Evolutionary conservation across 2,329 filamentous ascomycete genomes (phyloP).

Genomic region (Blastomyces gilchristii): DNA sequence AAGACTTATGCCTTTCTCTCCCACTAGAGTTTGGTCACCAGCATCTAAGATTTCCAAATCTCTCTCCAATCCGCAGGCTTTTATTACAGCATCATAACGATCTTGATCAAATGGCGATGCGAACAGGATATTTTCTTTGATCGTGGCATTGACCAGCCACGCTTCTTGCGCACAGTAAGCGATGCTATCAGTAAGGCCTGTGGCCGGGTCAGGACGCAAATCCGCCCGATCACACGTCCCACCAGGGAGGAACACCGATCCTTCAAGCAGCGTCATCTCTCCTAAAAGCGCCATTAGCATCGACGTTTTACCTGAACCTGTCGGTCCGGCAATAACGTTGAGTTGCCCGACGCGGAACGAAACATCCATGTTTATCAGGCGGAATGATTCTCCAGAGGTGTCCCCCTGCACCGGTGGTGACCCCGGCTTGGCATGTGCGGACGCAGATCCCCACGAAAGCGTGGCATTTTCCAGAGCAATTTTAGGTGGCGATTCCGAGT

Average conservation of each 20-base stretch:
- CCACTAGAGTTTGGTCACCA: conserved; percentile 86
- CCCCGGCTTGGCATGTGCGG: conserved; percentile 38
- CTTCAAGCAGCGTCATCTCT: conserved; percentile 82
- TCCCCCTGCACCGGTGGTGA: conserved; percentile 33
- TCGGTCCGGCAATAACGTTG: conserved; percentile 87
- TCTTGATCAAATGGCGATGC: conserved; percentile 68
- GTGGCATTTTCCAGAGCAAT: conserved; percentile 81
- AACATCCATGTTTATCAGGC: conserved; percentile 71
- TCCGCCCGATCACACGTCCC: conserved; percentile 71
- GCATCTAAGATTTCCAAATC: conserved; percentile 87
- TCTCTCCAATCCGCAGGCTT: conserved; percentile 80
- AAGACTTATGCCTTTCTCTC: conserved; percentile 92
- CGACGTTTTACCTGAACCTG: conserved; percentile 91
- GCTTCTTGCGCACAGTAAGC: conserved; percentile 95
- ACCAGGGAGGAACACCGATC: conserved; percentile 74
- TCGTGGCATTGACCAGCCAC: conserved; percentile 92
- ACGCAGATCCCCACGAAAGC: conserved; percentile 71
- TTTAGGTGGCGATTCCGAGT: conserved; percentile 57
- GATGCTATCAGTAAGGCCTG: conserved; percentile 78
- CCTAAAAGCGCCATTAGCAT: conserved; percentile 90
- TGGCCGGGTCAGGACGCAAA: conserved; percentile 67
- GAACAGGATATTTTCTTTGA: conserved; percentile 93
- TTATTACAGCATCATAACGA: conserved; percentile 77
- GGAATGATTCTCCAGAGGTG: conserved; percentile 64
- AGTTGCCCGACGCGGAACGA: conserved; percentile 76